These are phyloP conservation scores for Linum tenue DNA, from an alignment of 345 rosid genomes.

Conservation along the genomic window DNA sequence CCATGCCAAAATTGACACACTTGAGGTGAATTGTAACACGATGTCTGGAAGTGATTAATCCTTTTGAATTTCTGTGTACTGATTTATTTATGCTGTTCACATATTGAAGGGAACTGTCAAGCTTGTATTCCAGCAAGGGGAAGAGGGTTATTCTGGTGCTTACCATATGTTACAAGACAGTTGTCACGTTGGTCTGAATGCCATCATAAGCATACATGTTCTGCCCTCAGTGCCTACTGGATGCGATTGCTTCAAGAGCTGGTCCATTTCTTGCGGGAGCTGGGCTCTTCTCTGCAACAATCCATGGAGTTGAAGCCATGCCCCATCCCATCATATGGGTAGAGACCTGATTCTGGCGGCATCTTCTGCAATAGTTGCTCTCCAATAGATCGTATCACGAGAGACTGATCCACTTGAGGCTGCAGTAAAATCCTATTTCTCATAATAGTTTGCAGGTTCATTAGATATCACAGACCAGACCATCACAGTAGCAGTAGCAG, in stretches of 20 bases:
- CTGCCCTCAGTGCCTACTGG: conserved; percentile 40
- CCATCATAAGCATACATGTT: conserved; percentile 50
- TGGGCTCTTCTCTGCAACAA: conserved; percentile 40
- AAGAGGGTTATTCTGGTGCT: conserved; percentile 64
- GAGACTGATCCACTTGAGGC: conserved; percentile 61
- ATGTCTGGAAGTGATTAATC: background rate
- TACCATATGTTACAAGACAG: conserved; percentile 55
- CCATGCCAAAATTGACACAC: conserved; percentile 26
- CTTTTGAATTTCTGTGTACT: background rate
- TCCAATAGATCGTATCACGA: conserved; percentile 67
- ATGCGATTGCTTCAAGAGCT: conserved; percentile 39
- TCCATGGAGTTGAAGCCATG: conserved; percentile 58
- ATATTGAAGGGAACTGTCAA: conserved; percentile 49
- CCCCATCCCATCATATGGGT: conserved; percentile 40
- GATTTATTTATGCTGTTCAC: background rate
- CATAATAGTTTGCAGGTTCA: background rate
- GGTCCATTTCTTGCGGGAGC: conserved; percentile 59
- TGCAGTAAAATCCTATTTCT: conserved; percentile 30
- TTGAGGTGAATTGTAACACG: conserved; percentile 34
- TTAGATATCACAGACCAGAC: background rate
- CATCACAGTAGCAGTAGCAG: background rate
- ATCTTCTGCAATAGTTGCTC: conserved; percentile 46
- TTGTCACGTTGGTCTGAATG: conserved; percentile 41
- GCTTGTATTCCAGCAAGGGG: conserved; percentile 75
- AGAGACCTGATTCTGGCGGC: conserved; percentile 62